Conservation (phyloP, 371 early-diverging fungal genomes). For the Parasitella parasitica region DNA sequence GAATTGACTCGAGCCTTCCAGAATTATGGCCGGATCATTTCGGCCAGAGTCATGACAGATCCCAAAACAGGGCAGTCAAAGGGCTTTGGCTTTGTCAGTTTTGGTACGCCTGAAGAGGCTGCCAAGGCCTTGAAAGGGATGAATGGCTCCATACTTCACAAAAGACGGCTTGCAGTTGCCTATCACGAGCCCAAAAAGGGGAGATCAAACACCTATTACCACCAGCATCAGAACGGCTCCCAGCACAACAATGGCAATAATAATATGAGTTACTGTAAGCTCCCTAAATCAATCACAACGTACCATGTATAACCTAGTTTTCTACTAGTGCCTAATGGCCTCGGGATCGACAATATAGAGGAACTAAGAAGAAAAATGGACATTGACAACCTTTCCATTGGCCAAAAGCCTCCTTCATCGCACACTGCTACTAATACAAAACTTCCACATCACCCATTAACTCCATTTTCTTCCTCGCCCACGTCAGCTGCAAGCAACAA, state of each 20-base stretch:
- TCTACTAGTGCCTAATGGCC: slow-evolving; percentile 16
- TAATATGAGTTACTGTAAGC: not conserved
- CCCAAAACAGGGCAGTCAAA: slow-evolving; percentile 41
- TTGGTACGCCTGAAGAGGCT: slow-evolving; percentile 38
- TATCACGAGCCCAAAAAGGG: slow-evolving; percentile 43
- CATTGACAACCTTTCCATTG: slow-evolving; percentile 34
- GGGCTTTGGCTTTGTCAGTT: slow-evolving; percentile 50
- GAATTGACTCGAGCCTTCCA: slow-evolving; percentile 40
- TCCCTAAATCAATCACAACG: not conserved
- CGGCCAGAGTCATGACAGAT: slow-evolving; percentile 48
- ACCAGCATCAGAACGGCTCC: too few species aligned
- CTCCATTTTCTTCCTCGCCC: slow-evolving; percentile 37
- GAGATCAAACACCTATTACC: slow-evolving; percentile 9
- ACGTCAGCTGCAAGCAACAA: slow-evolving; percentile 37
- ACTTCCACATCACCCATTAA: slow-evolving; percentile 21
- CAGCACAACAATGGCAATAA: not conserved
- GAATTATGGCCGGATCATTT: slow-evolving; percentile 46
- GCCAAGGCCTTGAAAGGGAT: slow-evolving; percentile 34
- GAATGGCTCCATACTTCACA: slow-evolving; percentile 28
- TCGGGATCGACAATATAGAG: slow-evolving; percentile 41
- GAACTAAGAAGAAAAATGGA: slow-evolving; percentile 33
- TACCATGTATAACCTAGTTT: not conserved
- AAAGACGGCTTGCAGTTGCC: slow-evolving; percentile 29
- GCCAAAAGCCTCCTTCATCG: slow-evolving; percentile 28
- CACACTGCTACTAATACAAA: slow-evolving; percentile 12